Base-by-base conservation (phyloP, 805 yeast species). In the Myxozyma mucilagina region DNA sequence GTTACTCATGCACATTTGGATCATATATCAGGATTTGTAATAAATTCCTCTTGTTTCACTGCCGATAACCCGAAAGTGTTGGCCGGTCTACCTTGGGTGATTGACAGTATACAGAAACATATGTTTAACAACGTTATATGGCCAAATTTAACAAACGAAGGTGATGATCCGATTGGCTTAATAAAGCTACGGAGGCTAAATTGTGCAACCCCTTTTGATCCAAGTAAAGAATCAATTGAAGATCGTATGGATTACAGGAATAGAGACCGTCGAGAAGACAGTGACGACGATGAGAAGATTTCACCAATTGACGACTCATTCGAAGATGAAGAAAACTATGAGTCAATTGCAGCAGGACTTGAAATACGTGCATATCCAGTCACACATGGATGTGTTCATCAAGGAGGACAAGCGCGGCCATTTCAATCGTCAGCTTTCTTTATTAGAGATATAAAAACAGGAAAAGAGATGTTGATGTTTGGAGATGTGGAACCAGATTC, bases 1-100 rank as follows among this genome's bases (percentile, higher is more conserved):
- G 80, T 91, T 32, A 83, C 97, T 0, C 97, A 91, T 73, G 83
- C 93, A 0, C 97, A 91, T 73, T 70, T 91, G 54, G 97, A 91
- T 72, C 97, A 91, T 71, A 78, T 90, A 13, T 71, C 81, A 9
- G 89, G 87, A 0, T 70, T 91, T 51, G 83, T 86, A 0, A 74
- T 91, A 55, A 90, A 90, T 70, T 83, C 92, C 2, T 89, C 96
- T 0, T 78, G 80, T 14, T 79, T 82, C 65, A 61, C 70, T 9
- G 51, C 61, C 18, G 55, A 64, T 11, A 64, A 69, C 5, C 72
- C 74, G 1, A 86, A 82, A 68, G 67, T 69, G 2, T 70, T 90
- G 3, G 81, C 78, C 63, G 96, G 90, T 0, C 73, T 84, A 1
- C 64, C 70, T 0, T 72, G 76, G 32, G 85, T 93, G 0, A 75